phyloP scores from a whole-genome alignment of 2,329 filamentous ascomycete species.

The Fusarium continuum region DNA sequence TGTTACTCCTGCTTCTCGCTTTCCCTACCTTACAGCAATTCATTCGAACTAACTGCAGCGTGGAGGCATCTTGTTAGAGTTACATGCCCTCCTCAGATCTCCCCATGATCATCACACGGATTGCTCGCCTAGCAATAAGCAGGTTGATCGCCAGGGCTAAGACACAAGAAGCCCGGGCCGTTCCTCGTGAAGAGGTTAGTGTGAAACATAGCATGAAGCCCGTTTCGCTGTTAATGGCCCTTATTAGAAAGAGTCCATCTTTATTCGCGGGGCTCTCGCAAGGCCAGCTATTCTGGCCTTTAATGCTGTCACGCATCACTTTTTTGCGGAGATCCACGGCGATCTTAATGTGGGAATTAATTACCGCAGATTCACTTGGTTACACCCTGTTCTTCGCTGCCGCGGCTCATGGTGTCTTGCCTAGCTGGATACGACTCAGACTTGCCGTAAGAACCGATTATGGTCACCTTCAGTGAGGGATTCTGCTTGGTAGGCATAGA shows the following conservation, averaged over 20 bases:
- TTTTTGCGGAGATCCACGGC: neutral
- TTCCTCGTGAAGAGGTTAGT: constrained; percentile 14
- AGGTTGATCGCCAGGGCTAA: neutral
- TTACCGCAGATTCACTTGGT: constrained; percentile 5
- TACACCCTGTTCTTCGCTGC: neutral
- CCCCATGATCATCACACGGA: neutral
- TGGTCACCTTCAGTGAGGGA: neutral
- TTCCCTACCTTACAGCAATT: no score
- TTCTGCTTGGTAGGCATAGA: neutral
- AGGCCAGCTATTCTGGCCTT: neutral
- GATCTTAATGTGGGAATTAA: constrained; percentile 16
- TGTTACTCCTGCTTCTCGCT: neutral
- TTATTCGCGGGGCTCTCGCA: constrained; percentile 1
- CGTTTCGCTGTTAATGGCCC: neutral
- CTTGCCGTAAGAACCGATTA: neutral
- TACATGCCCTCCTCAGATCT: neutral
- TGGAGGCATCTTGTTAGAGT: neutral
- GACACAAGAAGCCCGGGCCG: constrained; percentile 8
- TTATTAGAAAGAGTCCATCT: neutral
- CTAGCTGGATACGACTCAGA: neutral
- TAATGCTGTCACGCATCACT: constrained; percentile 2
- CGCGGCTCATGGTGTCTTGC: neutral
- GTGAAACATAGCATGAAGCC: constrained; percentile 11
- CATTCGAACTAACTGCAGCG: no score
- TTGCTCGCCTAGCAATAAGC: neutral